Base-by-base conservation (phyloP, 495 filamentous ascomycete species). In the Penicillium paxilli region DNA sequence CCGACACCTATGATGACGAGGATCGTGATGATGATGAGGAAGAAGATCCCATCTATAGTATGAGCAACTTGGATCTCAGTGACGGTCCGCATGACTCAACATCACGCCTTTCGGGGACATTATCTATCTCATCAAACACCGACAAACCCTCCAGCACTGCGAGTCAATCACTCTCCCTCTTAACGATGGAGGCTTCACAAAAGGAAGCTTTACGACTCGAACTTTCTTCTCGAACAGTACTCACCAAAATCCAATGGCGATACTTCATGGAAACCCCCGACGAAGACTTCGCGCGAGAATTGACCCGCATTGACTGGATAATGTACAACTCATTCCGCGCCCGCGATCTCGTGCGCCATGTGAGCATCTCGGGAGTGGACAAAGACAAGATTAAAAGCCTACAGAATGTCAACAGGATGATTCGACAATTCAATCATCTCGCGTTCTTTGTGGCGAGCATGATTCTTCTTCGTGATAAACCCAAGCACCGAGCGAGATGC, bases 241-340 rank as follows among this genome's bases (percentile, higher is more conserved):
- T 96, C 10, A 86, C 83, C 51, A 96, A 96, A 65, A 70, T 86
- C 38, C 86, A 89, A 59, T 96, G 91, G 82, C 87, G 89, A 54
- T 80, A 85, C 47, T 85, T 96, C 56, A 92, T 96, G 85, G 87
- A 88, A 23, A 82, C 83, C 22, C 75, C 84, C 5, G 87, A 94
- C 24, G 89, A 92, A 35, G 82, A 89, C 44, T 89, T 97, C 56
- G 94, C 95, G 6, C 84, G 85, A 44, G 94, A 98, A 68, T 79
- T 98, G 63, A 97, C 94, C 5, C 83, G 94, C 48, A 92, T 98
- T 37, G 94, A 98, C 73, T 97, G 93, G 94, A 82, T 91, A 63
- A 92, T 96, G 84, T 96, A 96, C 70, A 92, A 87, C 58, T 88
- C 91, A n/a, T 95, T 98, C 65, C 86, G 89, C n/a, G 88, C 92